Conservation (phyloP, 495 filamentous ascomycete species). For the Lepraria neglecta region DNA sequence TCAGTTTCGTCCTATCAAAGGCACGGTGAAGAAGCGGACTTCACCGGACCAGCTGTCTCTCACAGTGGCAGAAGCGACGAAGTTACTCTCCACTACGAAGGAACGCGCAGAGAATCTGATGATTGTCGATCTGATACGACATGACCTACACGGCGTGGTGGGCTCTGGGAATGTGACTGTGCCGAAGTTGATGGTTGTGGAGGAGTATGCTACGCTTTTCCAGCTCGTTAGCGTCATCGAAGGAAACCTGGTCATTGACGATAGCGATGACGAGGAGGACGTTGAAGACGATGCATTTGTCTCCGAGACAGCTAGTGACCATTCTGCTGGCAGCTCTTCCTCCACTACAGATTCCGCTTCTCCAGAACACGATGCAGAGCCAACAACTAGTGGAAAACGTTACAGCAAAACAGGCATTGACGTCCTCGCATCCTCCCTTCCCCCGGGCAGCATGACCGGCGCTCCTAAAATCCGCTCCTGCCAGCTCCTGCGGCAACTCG, state of each 20-base stretch:
- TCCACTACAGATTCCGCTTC: too few species aligned
- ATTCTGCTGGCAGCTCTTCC: too few species aligned
- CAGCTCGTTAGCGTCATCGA: slow-evolving; percentile 86
- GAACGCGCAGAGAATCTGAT: slow-evolving; percentile 95
- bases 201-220: slow-evolving; percentile 83
- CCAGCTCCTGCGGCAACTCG: slow-evolving; percentile 66
- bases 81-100: slow-evolving; percentile 68
- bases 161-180: slow-evolving; percentile 62
- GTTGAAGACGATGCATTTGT: not conserved
- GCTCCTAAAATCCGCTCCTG: slow-evolving; percentile 88
- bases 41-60: slow-evolving; percentile 30
- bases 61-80: slow-evolving; percentile 61
- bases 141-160: slow-evolving; percentile 79
- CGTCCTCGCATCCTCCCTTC: slow-evolving; percentile 68
- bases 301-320: not conserved
- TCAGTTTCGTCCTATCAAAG: slow-evolving; percentile 85
- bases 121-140: slow-evolving; percentile 92
- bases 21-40: slow-evolving; percentile 69
- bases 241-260: slow-evolving; percentile 38
- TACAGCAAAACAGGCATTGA: slow-evolving; percentile 55
- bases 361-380: too few species aligned
- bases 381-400: too few species aligned
- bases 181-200: slow-evolving; percentile 67
- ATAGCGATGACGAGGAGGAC: not conserved
- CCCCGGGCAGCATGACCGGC: slow-evolving; percentile 91